Evolutionary conservation across 1,284 basidiomycete species (phyloP), one percentile per base, ranked within the genome.

Genomic region (Coriolopsis trogii): DNA sequence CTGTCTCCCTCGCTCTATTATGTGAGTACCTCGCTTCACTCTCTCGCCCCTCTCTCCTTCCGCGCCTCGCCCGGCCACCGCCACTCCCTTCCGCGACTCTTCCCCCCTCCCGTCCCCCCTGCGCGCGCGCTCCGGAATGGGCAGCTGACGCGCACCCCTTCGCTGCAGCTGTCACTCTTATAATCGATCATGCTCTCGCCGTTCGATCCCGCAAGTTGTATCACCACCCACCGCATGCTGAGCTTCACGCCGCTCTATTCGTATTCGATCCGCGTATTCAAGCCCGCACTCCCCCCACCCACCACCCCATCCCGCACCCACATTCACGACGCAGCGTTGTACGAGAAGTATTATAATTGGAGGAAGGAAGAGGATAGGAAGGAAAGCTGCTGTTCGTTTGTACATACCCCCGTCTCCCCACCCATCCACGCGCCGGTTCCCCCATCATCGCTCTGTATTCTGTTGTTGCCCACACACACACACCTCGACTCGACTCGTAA

Each of bases 151-250:
- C 53, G 49, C 53, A 3, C 16, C 23, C 15, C 28, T 42, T 18
- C 45, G 26, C 30, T 33, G 16, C 49, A 58, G 58, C 51, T 52
- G 52, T 57, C 52, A 56, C 46, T 58, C 59, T 57, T 58, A 55
- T 61, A 59, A 52, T 61, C 57, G 53, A 53, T 57, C 57, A 53
- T 53, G 60, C 52, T 60, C 47, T 63, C 56, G 46, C 57, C 53
- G 50, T 57, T 60, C 60, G 51, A 49, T 54, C 57, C 50, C 46
- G 54, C 55, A 64, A 62, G 53, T 52, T 66, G 63, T 66, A 66
- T 61, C 62, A 66, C 60, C 65, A 63, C 58, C 63, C 53, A 57
- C 44, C 49, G 55, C 63, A 62, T 51, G 56, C 51, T 59, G 49
- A 38, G 50, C 49, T 13, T 38, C 56, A 41, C 45, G 49, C 53